Percentiles rank a stretch among this genome's conserved stretches.
These are phyloP conservation scores for Metschnikowia hibisci DNA, from an alignment of 805 yeast genomes.

Conservation along the genomic window DNA sequence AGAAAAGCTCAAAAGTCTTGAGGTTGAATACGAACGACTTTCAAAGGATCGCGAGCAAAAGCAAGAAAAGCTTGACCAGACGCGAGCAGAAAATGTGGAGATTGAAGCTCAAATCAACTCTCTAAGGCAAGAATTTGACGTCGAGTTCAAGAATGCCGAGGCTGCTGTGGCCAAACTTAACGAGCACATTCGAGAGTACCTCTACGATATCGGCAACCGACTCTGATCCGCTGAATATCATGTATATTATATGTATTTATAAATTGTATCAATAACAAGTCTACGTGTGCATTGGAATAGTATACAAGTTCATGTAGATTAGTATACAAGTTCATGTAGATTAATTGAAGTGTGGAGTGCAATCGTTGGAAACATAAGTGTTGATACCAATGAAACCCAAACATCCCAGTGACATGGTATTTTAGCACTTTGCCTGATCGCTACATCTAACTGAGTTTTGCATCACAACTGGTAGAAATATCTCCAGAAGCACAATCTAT, in stretches of 20 bases:
- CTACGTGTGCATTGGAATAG: neutral
- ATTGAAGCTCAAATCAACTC: conserved; percentile 40
- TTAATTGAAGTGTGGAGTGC: too few species aligned
- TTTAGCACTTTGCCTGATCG: too few species aligned
- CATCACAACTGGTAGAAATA: too few species aligned
- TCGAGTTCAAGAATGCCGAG: conserved; percentile 51
- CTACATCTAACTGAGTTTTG: too few species aligned
- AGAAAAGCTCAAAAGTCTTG: conserved; percentile 41
- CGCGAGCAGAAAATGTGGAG: conserved; percentile 44
- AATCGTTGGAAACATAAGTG: too few species aligned
- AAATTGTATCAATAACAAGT: neutral
- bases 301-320: too few species aligned
- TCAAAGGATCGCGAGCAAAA: conserved; percentile 45
- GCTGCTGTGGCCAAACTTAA: conserved; percentile 52
- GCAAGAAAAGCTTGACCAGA: conserved; percentile 47
- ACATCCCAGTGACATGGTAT: too few species aligned
- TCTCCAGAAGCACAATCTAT: too few species aligned
- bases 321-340: too few species aligned
- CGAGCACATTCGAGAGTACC: conserved; percentile 51
- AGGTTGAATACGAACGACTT: conserved; percentile 44
- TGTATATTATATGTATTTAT: conserved; percentile 3
- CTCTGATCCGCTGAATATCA: conserved; percentile 7
- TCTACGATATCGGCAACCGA: conserved; percentile 47
- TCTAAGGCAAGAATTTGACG: conserved; percentile 42
- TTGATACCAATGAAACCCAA: too few species aligned